A percentile compares a stretch with the other conserved stretches of the same genome.
phyloP scores from a whole-genome alignment of 1,284 basidiomycete species.

The Ganoderma lingzhi region DNA sequence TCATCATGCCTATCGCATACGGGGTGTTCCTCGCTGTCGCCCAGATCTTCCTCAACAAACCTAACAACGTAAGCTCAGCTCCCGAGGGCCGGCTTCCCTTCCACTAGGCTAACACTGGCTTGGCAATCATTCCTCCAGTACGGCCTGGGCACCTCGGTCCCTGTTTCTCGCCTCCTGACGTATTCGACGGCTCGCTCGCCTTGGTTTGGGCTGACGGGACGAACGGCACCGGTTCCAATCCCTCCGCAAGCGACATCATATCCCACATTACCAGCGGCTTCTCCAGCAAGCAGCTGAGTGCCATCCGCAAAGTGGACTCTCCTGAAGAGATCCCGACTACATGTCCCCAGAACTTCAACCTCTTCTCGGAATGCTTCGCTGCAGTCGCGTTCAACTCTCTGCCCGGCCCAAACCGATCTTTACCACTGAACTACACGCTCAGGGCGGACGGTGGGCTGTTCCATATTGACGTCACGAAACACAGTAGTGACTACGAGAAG shows the following conservation, averaged over 20 bases:
- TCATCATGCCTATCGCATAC: constrained; percentile 73
- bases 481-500: constrained; percentile 74
- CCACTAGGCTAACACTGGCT: neutral
- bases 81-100: constrained; percentile 12
- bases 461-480: constrained; percentile 69
- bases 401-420: constrained; percentile 48
- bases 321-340: constrained; percentile 57
- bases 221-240: constrained; percentile 52
- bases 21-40: constrained; percentile 74
- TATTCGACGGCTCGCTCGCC: constrained; percentile 59
- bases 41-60: constrained; percentile 62
- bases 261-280: constrained; percentile 60
- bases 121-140: constrained; percentile 49
- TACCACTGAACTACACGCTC: constrained; percentile 74
- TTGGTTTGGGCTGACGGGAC: constrained; percentile 74
- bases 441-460: constrained; percentile 70
- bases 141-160: constrained; percentile 65
- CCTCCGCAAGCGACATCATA: constrained; percentile 66
- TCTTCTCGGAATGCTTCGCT: constrained; percentile 75
- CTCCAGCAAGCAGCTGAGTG: constrained; percentile 49
- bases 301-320: constrained; percentile 56
- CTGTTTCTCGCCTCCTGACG: constrained; percentile 57
- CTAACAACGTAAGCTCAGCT: constrained; percentile 57
- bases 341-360: constrained; percentile 81
- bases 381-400: constrained; percentile 73